A percentile compares a stretch with the other conserved stretches of the same genome.
These are phyloP conservation scores for Asterophora lycoperdoides DNA, from an alignment of 768 basidiomycete species.

Conservation along the genomic window DNA sequence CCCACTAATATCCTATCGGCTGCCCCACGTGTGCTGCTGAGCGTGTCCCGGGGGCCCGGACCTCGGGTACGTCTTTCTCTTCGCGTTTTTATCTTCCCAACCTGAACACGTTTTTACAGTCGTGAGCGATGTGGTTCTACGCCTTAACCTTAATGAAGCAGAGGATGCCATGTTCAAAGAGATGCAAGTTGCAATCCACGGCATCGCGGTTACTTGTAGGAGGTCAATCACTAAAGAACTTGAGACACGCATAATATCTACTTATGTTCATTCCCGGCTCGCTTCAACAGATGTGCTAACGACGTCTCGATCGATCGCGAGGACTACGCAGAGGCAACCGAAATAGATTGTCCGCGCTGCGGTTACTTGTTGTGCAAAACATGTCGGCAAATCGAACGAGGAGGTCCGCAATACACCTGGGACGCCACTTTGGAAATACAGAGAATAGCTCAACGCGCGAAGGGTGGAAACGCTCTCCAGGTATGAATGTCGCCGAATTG, in stretches of 20 bases:
- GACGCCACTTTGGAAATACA: constrained; percentile 54
- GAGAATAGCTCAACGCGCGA: constrained; percentile 42
- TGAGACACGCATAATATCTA: background rate
- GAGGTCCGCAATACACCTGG: constrained; percentile 45
- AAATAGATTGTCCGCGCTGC: constrained; percentile 51
- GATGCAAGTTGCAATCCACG: constrained; percentile 40
- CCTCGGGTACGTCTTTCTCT: background rate
- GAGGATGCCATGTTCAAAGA: constrained; percentile 40
- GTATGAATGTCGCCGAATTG: constrained; percentile 24
- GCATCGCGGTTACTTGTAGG: constrained; percentile 44
- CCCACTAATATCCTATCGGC: constrained; percentile 52
- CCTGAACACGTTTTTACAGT: constrained; percentile 34
- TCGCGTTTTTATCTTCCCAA: background rate
- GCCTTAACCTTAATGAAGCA: constrained; percentile 43
- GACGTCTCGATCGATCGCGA: constrained; percentile 46
- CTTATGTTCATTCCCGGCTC: background rate
- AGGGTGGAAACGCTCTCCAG: constrained; percentile 68
- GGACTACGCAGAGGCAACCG: constrained; percentile 36
- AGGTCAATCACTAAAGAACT: constrained; percentile 30
- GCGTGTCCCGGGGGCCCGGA: background rate
- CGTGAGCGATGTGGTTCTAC: constrained; percentile 34
- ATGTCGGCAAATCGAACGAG: constrained; percentile 44
- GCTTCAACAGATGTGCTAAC: constrained; percentile 40
- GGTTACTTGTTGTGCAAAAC: constrained; percentile 56
- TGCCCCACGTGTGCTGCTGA: constrained; percentile 52